These are phyloP conservation scores for Saccharomyces paradoxus DNA, from an alignment of 805 yeast species.

Conservation along the genomic window DNA sequence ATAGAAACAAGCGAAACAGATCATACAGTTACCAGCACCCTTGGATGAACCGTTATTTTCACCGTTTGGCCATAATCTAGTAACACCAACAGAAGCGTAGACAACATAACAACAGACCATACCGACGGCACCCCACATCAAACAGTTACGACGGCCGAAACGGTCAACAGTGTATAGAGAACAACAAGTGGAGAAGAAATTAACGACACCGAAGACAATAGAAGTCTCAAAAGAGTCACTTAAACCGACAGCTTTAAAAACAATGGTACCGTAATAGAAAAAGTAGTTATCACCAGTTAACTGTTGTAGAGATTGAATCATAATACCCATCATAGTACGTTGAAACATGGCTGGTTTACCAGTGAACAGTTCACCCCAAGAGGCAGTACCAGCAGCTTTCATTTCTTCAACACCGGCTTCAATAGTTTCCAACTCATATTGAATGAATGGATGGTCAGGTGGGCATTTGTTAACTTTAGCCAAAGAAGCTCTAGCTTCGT, in stretches of 20 bases:
- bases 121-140: constrained; percentile 41
- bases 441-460: constrained; percentile 44
- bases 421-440: constrained; percentile 49
- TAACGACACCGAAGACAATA: constrained; percentile 51
- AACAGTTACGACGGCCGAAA: constrained; percentile 44
- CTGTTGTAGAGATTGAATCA: constrained; percentile 59
- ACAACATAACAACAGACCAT: constrained; percentile 39
- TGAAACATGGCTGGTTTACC: constrained; percentile 55
- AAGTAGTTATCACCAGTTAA: constrained; percentile 60
- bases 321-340: constrained; percentile 43
- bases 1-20: constrained; percentile 60
- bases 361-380: constrained; percentile 56
- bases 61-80: constrained; percentile 35
- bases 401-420: constrained; percentile 55
- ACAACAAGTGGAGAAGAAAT: constrained; percentile 49
- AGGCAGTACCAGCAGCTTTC: constrained; percentile 51
- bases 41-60: constrained; percentile 25
- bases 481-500: constrained; percentile 53
- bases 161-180: constrained; percentile 46
- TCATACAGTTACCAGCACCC: constrained; percentile 61
- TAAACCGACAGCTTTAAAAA: constrained; percentile 55
- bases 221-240: constrained; percentile 51
- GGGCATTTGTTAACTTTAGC: constrained; percentile 45
- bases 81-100: constrained; percentile 57
- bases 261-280: constrained; percentile 58